Evolutionary conservation across 1,284 basidiomycete species (phyloP), one percentile per base, ranked within the genome.

Genomic region (Cystobasidium pallidum): DNA sequence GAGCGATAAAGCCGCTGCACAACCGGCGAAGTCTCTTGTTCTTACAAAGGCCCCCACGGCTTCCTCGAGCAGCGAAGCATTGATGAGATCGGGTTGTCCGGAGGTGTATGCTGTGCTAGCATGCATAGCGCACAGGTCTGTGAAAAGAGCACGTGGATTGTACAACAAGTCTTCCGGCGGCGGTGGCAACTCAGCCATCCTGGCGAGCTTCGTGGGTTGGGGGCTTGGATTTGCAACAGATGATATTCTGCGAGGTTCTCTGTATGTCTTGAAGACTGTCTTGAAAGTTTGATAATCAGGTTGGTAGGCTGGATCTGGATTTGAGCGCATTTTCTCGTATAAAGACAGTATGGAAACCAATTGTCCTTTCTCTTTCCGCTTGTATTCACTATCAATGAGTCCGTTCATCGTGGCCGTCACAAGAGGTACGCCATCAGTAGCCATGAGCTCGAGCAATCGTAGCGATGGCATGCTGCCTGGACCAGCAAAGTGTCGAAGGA

Each of bases 391-490:
- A n/a, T 70, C 43, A 17, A 70, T 70, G 26, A 70, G 47, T 21
- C 39, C 55, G 41, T 70, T 70, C 57, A 70, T 51, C 2, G 59
- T 45, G 10, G 41, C n/a, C 2, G 58, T 61, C 10, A 34, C 58
- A 3, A 51, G 41, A 47, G 67, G 28, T 17, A 70, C 17, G 15
- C 67, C 36, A 39, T 70, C 67, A 2, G 67, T 47, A 24, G 67
- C 67, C 67, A 70, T 70, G n/a, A 70, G 32, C 30, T 36, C 34
- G 11, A 70, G 43, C n/a, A 70, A 52, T 3, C 41, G n/a, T 43
- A 51, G 10, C 15, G 57, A 45, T 8, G 55, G 30, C 39, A 41
- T 43, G 54, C 39, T 41, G 30, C 54, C 54, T 17, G 41, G 52
- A 21, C n/a, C 28, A n/a, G 58, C n/a, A n/a, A 61, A 32, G 24